Evolutionary conservation across 495 filamentous ascomycete genomes (phyloP).

Genomic region (Niebla homalea): DNA sequence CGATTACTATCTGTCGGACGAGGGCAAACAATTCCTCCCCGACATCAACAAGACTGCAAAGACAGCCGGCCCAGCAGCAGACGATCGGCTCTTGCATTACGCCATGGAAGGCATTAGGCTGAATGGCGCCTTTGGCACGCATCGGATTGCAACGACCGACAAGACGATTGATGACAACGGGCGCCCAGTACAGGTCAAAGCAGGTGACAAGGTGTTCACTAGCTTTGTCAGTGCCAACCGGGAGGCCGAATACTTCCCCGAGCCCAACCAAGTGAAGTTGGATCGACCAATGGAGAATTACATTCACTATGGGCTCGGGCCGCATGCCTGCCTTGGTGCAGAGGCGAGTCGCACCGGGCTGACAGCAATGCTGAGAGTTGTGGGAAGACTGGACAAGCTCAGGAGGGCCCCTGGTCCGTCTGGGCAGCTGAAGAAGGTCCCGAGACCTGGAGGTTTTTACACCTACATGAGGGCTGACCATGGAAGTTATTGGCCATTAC

Average conservation of each 20-base stretch:
- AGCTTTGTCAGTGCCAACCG: conserved; percentile 40
- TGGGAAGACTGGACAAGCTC: conserved; percentile 44
- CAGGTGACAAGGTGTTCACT: conserved; percentile 40
- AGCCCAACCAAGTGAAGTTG: conserved; percentile 50
- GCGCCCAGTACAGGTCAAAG: conserved; percentile 34
- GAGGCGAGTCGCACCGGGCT: conserved; percentile 50
- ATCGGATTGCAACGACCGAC: conserved; percentile 33
- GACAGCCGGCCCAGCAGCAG: conserved; percentile 30
- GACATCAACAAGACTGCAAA: conserved; percentile 46
- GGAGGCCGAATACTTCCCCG: conserved; percentile 54
- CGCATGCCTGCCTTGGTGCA: conserved; percentile 48
- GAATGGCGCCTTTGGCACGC: conserved; percentile 44
- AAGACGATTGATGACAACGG: conserved; percentile 39
- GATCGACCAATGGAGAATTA: conserved; percentile 56
- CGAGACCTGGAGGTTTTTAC: conserved; percentile 43
- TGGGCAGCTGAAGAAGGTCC: conserved; percentile 62
- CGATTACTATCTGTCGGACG: conserved; percentile 58
- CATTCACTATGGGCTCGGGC: conserved; percentile 50
- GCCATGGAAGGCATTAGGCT: conserved; percentile 45
- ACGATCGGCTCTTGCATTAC: conserved; percentile 38
- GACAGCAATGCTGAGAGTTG: conserved; percentile 49
- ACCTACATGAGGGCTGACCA: conserved; percentile 65
- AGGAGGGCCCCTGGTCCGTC: conserved; percentile 53
- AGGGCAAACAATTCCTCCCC: conserved; percentile 40
- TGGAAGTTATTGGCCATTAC: conserved; percentile 59